phyloP scores from a whole-genome alignment of 257 asterid genomes.

The Solanum tarijense region DNA sequence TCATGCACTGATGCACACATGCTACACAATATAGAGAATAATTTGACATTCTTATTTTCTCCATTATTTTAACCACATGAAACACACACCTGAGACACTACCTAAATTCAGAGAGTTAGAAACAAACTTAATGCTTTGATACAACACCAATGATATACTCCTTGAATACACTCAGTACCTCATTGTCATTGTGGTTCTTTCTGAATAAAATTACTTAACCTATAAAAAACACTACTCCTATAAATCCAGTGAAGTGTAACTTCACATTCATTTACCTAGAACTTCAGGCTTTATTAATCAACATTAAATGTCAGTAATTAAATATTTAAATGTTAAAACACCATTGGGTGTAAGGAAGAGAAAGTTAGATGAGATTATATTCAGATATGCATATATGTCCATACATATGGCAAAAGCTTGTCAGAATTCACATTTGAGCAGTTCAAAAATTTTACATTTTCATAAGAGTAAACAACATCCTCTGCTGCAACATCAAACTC shows the following conservation, averaged over 20 bases:
- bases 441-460: slow-evolving; percentile 28
- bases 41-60: background rate
- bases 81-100: background rate
- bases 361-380: background rate
- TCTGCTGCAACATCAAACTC: slow-evolving; percentile 39
- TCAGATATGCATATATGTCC: background rate
- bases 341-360: background rate
- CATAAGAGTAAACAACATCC: slow-evolving; percentile 22
- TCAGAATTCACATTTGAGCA: background rate
- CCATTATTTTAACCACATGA: background rate
- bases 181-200: background rate
- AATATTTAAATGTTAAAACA: background rate
- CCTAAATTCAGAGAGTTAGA: background rate
- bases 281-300: background rate
- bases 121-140: background rate
- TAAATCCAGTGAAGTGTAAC: background rate
- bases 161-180: background rate
- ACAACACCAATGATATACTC: background rate
- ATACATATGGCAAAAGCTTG: background rate
- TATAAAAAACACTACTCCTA: background rate
- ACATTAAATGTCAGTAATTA: background rate
- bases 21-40: background rate
- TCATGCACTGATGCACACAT: background rate
- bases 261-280: background rate
- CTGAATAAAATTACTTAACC: background rate